Evolutionary conservation across 805 yeast species (phyloP).

Genomic region (Danielia reshetovae): DNA sequence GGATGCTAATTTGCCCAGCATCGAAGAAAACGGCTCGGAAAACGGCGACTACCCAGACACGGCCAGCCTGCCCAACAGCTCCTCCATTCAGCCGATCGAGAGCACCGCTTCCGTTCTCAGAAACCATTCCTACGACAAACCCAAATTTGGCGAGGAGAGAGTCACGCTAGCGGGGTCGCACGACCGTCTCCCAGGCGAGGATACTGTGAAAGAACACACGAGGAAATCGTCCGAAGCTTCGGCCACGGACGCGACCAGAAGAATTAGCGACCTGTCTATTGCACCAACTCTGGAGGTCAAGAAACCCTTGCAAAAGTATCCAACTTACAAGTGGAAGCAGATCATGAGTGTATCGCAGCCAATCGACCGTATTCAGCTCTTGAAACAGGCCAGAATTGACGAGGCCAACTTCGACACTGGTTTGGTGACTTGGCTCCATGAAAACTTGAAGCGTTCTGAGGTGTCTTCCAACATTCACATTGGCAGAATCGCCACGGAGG

Average conservation of each 20-base stretch:
- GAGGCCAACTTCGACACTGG: conserved; percentile 51
- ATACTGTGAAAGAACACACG: neutral
- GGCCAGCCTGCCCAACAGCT: conserved; percentile 6
- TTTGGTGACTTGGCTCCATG: conserved; percentile 53
- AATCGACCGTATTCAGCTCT: conserved; percentile 37
- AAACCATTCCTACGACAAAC: conserved; percentile 9
- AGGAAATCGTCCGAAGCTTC: neutral
- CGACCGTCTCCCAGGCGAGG: neutral
- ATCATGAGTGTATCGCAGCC: conserved; percentile 40
- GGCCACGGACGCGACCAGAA: neutral
- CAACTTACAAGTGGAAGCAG: conserved; percentile 39
- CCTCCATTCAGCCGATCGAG: neutral
- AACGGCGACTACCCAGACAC: conserved; percentile 13
- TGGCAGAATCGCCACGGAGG: conserved; percentile 57
- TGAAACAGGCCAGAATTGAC: conserved; percentile 39
- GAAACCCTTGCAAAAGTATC: conserved; percentile 17
- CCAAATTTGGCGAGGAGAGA: conserved; percentile 12
- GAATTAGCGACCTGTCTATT: neutral
- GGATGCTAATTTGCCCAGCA: conserved; percentile 33
- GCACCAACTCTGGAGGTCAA: neutral
- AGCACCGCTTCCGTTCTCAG: conserved; percentile 8
- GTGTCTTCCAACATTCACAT: conserved; percentile 35
- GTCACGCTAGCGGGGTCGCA: conserved; percentile 2
- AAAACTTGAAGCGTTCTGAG: conserved; percentile 33
- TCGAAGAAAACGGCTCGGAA: conserved; percentile 28